A percentile compares a stretch with the other conserved stretches of the same genome.
Evolutionary conservation across 2,329 filamentous ascomycete species (phyloP).

Genomic region (Fusarium clavum): DNA sequence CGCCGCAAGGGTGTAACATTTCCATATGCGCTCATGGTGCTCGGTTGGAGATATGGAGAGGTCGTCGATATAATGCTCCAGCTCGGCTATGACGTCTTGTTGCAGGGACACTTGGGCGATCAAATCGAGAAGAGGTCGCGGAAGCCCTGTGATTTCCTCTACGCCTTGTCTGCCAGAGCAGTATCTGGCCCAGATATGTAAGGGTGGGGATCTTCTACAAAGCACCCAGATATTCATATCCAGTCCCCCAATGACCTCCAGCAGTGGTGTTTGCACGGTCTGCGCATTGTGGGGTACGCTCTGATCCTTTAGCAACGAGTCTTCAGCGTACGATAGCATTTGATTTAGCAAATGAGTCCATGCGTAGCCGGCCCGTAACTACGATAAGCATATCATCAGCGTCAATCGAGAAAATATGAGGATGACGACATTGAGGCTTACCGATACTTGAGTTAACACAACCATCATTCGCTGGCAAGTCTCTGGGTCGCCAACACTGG

Average conservation of each 20-base stretch:
- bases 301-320: neutral
- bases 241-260: neutral
- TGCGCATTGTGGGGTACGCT: neutral
- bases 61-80: neutral
- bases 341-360: neutral
- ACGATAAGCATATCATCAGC: neutral
- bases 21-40: neutral
- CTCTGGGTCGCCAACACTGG: too few relatives aligned
- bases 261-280: neutral
- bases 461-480: too few relatives aligned
- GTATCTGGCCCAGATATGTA: too few relatives aligned
- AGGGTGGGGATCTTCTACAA: neutral
- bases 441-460: too few relatives aligned
- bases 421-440: too few relatives aligned
- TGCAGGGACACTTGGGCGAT: neutral
- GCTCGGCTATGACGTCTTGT: neutral
- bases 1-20: neutral
- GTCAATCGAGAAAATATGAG: rapidly evolving
- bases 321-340: neutral
- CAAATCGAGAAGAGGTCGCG: too few relatives aligned
- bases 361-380: neutral
- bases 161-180: too few relatives aligned
- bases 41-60: neutral
- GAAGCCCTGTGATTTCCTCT: too few relatives aligned
- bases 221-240: neutral